phyloP scores from a whole-genome alignment of 2,329 filamentous ascomycete species.

The Aspergillus sp. region DNA sequence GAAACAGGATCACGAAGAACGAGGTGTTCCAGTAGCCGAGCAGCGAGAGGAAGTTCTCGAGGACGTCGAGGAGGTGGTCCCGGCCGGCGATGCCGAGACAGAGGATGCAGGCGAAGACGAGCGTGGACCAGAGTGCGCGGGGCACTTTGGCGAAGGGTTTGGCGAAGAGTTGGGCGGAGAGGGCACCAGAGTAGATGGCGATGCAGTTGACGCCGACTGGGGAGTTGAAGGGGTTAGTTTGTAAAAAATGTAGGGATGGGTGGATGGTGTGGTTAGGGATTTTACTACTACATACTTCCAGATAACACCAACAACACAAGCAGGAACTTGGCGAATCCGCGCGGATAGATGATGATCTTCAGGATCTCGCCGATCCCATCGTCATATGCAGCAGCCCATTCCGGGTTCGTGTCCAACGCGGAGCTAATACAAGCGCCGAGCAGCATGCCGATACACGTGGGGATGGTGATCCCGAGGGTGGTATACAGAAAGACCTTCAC shows the following conservation, averaged over 20 bases:
- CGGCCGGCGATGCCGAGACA: constrained; percentile 45
- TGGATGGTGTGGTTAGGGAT: background rate
- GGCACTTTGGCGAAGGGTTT: constrained; percentile 46
- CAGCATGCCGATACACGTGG: constrained; percentile 50
- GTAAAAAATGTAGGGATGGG: no score
- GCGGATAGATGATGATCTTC: constrained; percentile 45
- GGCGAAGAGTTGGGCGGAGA: constrained; percentile 42
- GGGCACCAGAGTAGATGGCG: constrained; percentile 39
- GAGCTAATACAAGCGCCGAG: constrained; percentile 47
- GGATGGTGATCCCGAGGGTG: background rate
- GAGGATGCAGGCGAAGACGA: constrained; percentile 49
- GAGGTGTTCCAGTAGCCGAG: constrained; percentile 53
- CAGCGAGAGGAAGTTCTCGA: constrained; percentile 50
- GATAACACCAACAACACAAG: constrained; percentile 34
- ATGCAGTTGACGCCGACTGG: constrained; percentile 49
- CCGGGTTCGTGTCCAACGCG: constrained; percentile 41
- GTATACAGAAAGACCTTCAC: background rate
- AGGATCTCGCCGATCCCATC: constrained; percentile 49
- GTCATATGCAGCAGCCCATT: constrained; percentile 35
- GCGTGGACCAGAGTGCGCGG: constrained; percentile 49
- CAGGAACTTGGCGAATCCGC: constrained; percentile 48
- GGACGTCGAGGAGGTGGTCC: constrained; percentile 44
- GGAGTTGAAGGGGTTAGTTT: background rate
- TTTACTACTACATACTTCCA: constrained; percentile 27
- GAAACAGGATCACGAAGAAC: constrained; percentile 50